Evolutionary conservation across 73 alveolate genomes (phyloP), one percentile per base, ranked within the genome.

Genomic region (Blepharisma japonicum): DNA sequence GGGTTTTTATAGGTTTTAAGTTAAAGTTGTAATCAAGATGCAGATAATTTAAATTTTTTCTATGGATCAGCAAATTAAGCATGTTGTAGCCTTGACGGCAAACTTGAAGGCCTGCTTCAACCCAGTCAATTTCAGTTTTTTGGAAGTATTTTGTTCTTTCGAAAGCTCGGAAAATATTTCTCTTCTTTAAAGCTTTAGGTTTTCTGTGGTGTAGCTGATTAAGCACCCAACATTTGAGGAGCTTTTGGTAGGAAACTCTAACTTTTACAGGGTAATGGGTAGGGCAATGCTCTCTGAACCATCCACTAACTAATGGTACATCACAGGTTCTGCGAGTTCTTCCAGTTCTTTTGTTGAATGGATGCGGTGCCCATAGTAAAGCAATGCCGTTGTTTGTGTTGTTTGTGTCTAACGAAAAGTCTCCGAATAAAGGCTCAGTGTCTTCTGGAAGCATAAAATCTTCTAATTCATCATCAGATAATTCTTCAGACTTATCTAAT

Each of bases 211-310:
- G 99, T 51, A 98, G 87, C 84, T 95, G 88, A 83, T 98, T 98
- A 51, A 97, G 90, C 11, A 98, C 99, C 99, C 99, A 98, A 78
- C 94, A 93, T 89, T 98, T 98, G 79, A 98, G 90, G 49, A 98
- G 92, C 86, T 97, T 98, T 89, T 98, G 97, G 85, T 98, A 98
- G 67, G 98, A 86, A 55, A 98, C 99, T 81, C 99, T 94, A 14
- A 98, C 99, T 89, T 98, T 97, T 14, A 97, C 99, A 6, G 99
- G 99, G 68, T 97, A 94, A 21, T 95, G 89, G 45, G 94, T 90
- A n/a, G 97, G 97, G 81, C 99, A 97, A 89, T 98, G 92, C 81
- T 97, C 99, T 85, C 95, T 94, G 83, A 96, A 97, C 99, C 99
- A 98, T 68, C 92, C 90, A 54, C 98, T 89, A 7, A 98, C 98